A percentile compares a stretch with the other conserved stretches of the same genome.
Conservation (phyloP, 345 rosid species). For the Eucalyptus sp. region DNA sequence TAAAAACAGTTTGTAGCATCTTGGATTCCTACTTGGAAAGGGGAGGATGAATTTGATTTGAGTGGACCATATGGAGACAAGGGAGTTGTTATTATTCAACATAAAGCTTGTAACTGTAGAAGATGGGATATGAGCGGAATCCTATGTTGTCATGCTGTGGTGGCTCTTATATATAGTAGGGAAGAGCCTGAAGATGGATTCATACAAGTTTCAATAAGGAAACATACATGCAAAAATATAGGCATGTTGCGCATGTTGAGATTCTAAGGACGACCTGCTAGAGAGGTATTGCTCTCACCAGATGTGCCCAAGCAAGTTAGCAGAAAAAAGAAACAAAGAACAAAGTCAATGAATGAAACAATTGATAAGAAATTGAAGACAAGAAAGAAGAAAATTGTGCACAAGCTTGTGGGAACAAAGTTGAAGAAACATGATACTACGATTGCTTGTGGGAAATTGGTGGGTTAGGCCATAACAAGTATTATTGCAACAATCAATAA, state of each 20-base stretch:
- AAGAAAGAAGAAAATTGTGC: not conserved
- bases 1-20: not conserved
- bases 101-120: not conserved
- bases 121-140: not conserved
- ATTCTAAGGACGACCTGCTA: not conserved
- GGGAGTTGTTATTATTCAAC: not conserved
- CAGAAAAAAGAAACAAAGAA: accelerated
- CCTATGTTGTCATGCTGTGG: not conserved
- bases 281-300: not conserved
- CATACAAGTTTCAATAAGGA: not conserved
- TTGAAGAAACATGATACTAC: not conserved
- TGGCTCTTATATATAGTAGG: not conserved
- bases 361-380: not conserved
- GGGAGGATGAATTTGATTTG: not conserved
- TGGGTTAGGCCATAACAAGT: not conserved
- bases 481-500: not conserved
- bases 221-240: not conserved
- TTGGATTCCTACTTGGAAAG: not conserved
- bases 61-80: not conserved
- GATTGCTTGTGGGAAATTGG: not conserved
- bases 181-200: not conserved
- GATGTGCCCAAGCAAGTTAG: not conserved
- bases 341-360: not conserved
- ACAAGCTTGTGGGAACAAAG: not conserved
- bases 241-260: not conserved